These are phyloP conservation scores for Trifolium repens DNA, from an alignment of 306 rosid genomes.

Conservation along the genomic window DNA sequence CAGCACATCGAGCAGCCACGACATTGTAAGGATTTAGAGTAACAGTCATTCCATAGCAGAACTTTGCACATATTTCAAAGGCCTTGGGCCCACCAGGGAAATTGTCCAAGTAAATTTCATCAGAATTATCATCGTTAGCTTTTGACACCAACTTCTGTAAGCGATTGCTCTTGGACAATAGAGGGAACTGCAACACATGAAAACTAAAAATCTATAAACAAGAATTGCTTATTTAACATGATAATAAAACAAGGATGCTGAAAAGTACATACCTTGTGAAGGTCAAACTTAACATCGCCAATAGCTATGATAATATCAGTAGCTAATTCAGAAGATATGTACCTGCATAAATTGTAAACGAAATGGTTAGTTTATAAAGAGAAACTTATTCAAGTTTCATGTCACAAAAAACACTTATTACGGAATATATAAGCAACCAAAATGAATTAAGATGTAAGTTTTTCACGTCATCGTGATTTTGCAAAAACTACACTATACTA, in stretches of 20 bases:
- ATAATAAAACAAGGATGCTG: conserved; percentile 12
- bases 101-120: conserved; percentile 68
- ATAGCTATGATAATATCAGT: conserved; percentile 74
- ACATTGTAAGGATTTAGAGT: conserved; percentile 95
- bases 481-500: too few species aligned
- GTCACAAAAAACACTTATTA: background rate
- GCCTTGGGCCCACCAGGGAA: conserved; percentile 96
- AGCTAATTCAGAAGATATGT: conserved; percentile 82
- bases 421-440: background rate
- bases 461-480: background rate
- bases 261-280: conserved; percentile 73
- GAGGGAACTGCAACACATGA: conserved; percentile 73
- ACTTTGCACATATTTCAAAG: conserved; percentile 91
- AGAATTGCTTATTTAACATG: conserved; percentile 10
- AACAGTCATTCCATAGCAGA: conserved; percentile 96
- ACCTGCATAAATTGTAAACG: conserved; percentile 54
- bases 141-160: conserved; percentile 67
- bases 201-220: conserved; percentile 27
- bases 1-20: conserved; percentile 95
- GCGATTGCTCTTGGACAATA: conserved; percentile 84
- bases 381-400: background rate
- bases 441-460: conserved; percentile 6
- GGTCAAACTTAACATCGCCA: conserved; percentile 84
- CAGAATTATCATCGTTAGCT: conserved; percentile 68
- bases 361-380: background rate